A percentile compares a stretch with the other conserved stretches of the same genome.
phyloP scores from a whole-genome alignment of 2,329 filamentous ascomycete genomes.

The Talaromyces sp. region DNA sequence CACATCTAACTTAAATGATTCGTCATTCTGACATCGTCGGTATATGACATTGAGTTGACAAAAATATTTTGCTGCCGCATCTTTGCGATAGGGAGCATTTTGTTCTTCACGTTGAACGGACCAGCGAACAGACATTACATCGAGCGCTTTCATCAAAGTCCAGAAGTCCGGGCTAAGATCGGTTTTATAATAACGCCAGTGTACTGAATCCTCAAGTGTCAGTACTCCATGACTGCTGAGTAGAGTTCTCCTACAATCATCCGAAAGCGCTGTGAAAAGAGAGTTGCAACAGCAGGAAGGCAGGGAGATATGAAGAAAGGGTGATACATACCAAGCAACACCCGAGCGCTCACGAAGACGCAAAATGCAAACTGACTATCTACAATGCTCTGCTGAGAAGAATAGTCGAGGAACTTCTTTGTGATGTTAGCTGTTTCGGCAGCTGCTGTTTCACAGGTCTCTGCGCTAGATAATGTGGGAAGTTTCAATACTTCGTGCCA shows the following conservation, averaged over 20 bases:
- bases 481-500: constrained; percentile 35
- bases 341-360: neutral
- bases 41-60: neutral
- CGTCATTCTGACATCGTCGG: neutral
- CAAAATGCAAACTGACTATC: constrained; percentile 7
- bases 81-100: constrained; percentile 18
- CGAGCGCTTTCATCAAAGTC: constrained; percentile 24
- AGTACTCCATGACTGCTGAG: neutral
- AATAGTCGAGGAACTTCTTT: constrained; percentile 46
- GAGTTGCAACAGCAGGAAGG: neutral
- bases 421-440: constrained; percentile 46
- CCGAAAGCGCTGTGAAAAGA: neutral
- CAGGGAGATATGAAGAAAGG: neutral
- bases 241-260: neutral
- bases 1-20: neutral
- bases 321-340: neutral
- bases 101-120: constrained; percentile 8
- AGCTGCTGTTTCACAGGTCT: constrained; percentile 49
- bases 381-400: constrained; percentile 20
- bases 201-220: constrained; percentile 16
- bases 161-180: constrained; percentile 24
- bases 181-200: constrained; percentile 24
- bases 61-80: neutral
- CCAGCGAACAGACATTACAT: constrained; percentile 25
- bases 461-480: constrained; percentile 47